Evolutionary conservation across 768 basidiomycete genomes (phyloP), one percentile per base, ranked within the genome.

Genomic region (Trametes elegans): DNA sequence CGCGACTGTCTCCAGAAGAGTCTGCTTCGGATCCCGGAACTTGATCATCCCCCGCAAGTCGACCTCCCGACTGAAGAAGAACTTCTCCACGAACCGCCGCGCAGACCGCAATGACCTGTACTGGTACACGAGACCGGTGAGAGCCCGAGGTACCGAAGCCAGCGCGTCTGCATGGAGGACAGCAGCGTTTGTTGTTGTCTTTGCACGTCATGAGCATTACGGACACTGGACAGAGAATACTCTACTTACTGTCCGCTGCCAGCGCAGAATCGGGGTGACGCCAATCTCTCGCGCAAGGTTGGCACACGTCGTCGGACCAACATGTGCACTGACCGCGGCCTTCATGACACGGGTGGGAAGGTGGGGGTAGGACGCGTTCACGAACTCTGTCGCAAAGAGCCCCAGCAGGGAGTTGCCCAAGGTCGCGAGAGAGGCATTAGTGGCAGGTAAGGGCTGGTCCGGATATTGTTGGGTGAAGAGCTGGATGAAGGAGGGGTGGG

Each of bases 261-360:
- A 94, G 60, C 92, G 79, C 42, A 95, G 69, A 26, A 95, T 76
- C 3, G 86, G 85, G 19, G 79, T 71, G 18, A 85, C 89, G 57
- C 91, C 93, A 77, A 87, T 85, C 71, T 93, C 90, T 54, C 85
- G 82, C 23, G 95, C 95, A 45, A 98, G 86, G 60, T 79, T 83
- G 35, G 90, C 84, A 65, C 91, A 93, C 5, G 88, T 86, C 60
- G 82, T 74, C 14, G 91, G 86, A 13, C 96, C 96, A 28, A 94
- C 95, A 70, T 92, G 90, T 49, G 93, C 91, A 36, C 90, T 93
- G 54, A 96, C 83, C 13, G 91, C 93, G 6, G 91, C 89, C 73
- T 97, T 95, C 62, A 92, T 73, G 21, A 93, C 93, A 50, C 91
- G 85, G 19, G 92, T 93, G 1, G 96, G 96, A 24, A 98, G 80